phyloP scores from a whole-genome alignment of 2,329 filamentous ascomycete genomes.

The Claviceps paspali region DNA sequence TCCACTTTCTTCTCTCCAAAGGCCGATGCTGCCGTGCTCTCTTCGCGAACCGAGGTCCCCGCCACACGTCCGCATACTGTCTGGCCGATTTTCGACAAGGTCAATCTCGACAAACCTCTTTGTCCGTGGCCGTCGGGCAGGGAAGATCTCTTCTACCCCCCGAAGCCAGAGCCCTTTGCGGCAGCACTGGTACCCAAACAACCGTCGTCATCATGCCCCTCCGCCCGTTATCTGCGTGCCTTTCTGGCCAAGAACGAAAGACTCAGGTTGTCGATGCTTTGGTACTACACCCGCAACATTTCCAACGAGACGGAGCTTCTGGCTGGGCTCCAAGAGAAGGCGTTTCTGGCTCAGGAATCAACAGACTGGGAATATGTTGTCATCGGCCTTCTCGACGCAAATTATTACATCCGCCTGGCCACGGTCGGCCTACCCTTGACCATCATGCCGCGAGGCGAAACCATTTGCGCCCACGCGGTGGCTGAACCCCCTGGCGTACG shows the following conservation, averaged over 20 bases:
- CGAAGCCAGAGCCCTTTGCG: constrained; percentile 4
- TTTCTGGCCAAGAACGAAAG: constrained; percentile 14
- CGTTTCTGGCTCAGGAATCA: constrained; percentile 23
- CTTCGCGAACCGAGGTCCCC: background rate
- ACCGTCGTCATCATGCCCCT: background rate
- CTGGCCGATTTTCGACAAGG: background rate
- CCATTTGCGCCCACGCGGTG: constrained; percentile 28
- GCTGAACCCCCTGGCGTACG: constrained; percentile 18
- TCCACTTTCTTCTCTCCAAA: background rate
- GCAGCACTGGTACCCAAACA: constrained; percentile 7
- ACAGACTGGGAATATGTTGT: constrained; percentile 31
- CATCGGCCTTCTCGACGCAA: constrained; percentile 26
- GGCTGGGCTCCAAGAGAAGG: constrained; percentile 25
- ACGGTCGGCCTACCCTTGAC: constrained; percentile 25
- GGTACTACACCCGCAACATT: constrained; percentile 27
- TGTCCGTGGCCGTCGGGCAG: background rate
- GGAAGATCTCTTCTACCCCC: constrained; percentile 2
- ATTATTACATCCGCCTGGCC: constrained; percentile 26
- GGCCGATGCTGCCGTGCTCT: background rate
- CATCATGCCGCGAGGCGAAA: constrained; percentile 28
- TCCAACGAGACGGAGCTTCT: constrained; percentile 24
- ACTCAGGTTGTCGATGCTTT: constrained; percentile 20
- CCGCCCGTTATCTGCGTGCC: constrained; percentile 11
- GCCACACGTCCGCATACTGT: background rate
- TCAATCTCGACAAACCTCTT: background rate